phyloP scores from a whole-genome alignment of 148 eudicot genomes.

The Tetragonia tetragonoides region DNA sequence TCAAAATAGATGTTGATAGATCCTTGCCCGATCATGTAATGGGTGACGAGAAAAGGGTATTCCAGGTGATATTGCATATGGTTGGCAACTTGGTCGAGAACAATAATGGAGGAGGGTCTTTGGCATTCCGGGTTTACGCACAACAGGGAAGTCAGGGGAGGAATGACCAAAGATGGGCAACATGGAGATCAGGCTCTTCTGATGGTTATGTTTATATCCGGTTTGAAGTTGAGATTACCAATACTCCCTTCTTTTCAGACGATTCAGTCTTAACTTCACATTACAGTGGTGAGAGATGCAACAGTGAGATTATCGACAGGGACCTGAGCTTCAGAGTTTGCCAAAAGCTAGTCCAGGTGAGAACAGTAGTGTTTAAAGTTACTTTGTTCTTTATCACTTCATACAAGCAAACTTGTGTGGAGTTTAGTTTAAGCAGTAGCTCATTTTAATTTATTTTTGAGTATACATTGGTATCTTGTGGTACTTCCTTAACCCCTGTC shows the following conservation, averaged over 20 bases:
- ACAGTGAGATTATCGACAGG: conserved; percentile 43
- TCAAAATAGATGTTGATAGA: conserved; percentile 59
- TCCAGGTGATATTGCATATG: conserved; percentile 88
- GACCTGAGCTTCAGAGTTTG: conserved; percentile 73
- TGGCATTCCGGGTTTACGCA: conserved; percentile 44
- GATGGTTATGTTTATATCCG: conserved; percentile 56
- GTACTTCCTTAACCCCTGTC: background rate
- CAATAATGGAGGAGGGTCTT: conserved; percentile 44
- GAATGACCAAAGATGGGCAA: conserved; percentile 56
- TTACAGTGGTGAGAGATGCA: conserved; percentile 33
- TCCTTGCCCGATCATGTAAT: conserved; percentile 56
- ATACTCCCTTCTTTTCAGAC: conserved; percentile 17
- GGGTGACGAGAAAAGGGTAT: conserved; percentile 82
- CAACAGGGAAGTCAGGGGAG: conserved; percentile 52
- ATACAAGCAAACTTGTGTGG: too few species aligned
- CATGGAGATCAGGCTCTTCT: conserved; percentile 55
- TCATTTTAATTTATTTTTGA: background rate
- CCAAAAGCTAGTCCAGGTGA: conserved; percentile 82
- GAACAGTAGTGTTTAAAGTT: background rate
- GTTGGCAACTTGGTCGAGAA: conserved; percentile 67
- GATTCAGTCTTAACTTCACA: conserved; percentile 19
- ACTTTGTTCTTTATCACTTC: background rate
- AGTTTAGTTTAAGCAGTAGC: too few species aligned
- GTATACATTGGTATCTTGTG: background rate
- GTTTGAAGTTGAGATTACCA: conserved; percentile 60